Evolutionary conservation across 495 filamentous ascomycete species (phyloP), one percentile per base, ranked within the genome.

Genomic region (Margaritispora aquatica): DNA sequence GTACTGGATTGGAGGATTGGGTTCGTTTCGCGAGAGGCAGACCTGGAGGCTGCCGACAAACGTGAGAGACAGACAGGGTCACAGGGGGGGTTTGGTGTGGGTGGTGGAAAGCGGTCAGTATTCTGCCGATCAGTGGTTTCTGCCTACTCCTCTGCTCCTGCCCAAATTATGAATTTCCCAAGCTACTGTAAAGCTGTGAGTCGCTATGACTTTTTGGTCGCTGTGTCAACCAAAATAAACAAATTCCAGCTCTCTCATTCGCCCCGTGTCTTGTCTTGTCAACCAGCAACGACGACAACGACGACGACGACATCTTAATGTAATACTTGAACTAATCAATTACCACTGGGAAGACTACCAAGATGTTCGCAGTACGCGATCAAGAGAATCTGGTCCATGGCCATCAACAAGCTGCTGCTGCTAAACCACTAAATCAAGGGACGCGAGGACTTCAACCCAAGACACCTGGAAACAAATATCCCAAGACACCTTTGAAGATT

Each of bases 351-450:
- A 50, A 24, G 31, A 44, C 56, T 59, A 69, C 69, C 71, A 75
- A 68, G 24, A 92, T 96, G 88, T 74, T 97, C 70, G 88, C 92
- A 23, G 80, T 87, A 63, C 83, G 82, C 64, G 88, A 96, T 74
- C 92, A 97, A 73, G 94, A 98, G 73, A 98, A 98, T 72, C 75
- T 90, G 65, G 81, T 77, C 24, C 86, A 90, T 63, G 73, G 69
- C 49, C 88, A 87, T 61, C 90, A 94, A 68, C 83, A 86, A 52
- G 84, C 77, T 23, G 86, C 88, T n/a, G 84, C 88, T 17, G 76
- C 84, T 11, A 96, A 96, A 71, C 86, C 90, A 29, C 80, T 88
- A 59, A 88, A 93, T 66, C 84, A 90, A 63, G 76, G 78, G 58
- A 66, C 73, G 17, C 83, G 80, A 65, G 77, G 82, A 56, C 68